Conservation (phyloP, 2,329 filamentous ascomycete genomes). For the Fusarium zealandicum region DNA sequence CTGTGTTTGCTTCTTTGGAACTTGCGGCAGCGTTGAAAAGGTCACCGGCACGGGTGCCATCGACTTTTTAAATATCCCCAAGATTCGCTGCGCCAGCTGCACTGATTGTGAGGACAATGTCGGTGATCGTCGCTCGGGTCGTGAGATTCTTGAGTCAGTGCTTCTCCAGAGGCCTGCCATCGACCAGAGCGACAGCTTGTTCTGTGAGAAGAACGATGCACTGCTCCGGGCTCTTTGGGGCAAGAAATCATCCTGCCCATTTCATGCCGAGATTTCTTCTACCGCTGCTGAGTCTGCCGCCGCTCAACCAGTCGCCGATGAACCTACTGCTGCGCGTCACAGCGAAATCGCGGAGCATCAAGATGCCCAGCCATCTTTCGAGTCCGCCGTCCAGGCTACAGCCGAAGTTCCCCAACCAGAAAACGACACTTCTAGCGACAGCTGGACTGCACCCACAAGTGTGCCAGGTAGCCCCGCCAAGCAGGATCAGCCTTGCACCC, state of each 20-base stretch:
- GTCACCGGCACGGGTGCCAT: background rate
- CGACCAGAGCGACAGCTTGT: background rate
- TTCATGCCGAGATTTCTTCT: background rate
- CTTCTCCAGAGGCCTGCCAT: constrained; percentile 19
- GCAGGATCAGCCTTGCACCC: background rate
- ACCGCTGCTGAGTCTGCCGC: no score
- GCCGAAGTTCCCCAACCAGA: background rate
- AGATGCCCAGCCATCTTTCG: background rate
- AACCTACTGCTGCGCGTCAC: background rate
- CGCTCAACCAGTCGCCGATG: no score
- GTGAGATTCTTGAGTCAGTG: constrained; percentile 24
- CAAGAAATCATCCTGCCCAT: constrained; percentile 10
- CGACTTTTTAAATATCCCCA: constrained; percentile 9
- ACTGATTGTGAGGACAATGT: constrained; percentile 24
- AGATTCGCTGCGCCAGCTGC: constrained; percentile 28
- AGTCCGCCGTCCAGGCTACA: background rate
- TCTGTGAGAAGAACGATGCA: background rate
- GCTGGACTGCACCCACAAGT: background rate
- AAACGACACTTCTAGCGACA: background rate
- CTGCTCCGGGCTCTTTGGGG: constrained; percentile 18
- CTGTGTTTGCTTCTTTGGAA: constrained; percentile 39
- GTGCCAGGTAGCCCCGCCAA: background rate
- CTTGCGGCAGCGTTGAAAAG: constrained; percentile 28
- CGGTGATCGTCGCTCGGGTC: constrained; percentile 9
- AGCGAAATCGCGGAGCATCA: background rate